Base-by-base conservation (phyloP, 1,284 basidiomycete genomes). In the Ustilago sp. region DNA sequence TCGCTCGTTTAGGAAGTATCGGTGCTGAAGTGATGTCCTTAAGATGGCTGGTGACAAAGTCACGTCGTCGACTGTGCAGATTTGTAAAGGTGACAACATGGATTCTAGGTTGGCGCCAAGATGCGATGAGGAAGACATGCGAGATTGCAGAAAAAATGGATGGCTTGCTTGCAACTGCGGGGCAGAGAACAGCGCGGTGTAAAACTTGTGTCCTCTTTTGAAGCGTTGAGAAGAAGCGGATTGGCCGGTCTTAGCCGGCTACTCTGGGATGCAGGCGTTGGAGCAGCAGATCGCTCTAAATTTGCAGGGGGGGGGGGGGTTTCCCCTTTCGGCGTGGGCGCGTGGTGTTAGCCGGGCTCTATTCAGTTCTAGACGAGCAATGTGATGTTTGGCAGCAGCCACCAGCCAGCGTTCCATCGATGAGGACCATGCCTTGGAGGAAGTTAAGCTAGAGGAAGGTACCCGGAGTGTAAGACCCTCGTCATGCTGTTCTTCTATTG, bases 211-310 rank as follows among this genome's bases (percentile, higher is more conserved):
- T 19, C 8, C n/a, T 12, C 13, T 43, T 43, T 2, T 15, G 39
- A 43, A 15, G 12, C 39, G 23, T 28, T 28, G n/a, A 43, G 39
- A 7, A 15, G n/a, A 19, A 19, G 43, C 19, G 3, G 43, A n/a
- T 45, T 45, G 43, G 19, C 43, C 43, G 19, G 43, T 45, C 43
- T 9, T 23, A 8, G n/a, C 43, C 39, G 55, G 36, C 55, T 45
- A 57, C 36, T 12, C 11, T 35, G 48, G 48, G n/a, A 45, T 45
- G 19, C 43, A 45, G 43, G 43, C n/a, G 17, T 17, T 41, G 13
- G 39, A 41, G 39, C 39, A 13, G 39, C 39, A 41, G n/a, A 45
- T 19, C n/a, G 3, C 43, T 45, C 43, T 45, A 45, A 45, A 45
- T 19, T 45, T 6, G n/a, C n/a, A 23, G 43, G 43, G 43, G 23